phyloP scores from a whole-genome alignment of 1,284 basidiomycete species.

The Pascua sp. region DNA sequence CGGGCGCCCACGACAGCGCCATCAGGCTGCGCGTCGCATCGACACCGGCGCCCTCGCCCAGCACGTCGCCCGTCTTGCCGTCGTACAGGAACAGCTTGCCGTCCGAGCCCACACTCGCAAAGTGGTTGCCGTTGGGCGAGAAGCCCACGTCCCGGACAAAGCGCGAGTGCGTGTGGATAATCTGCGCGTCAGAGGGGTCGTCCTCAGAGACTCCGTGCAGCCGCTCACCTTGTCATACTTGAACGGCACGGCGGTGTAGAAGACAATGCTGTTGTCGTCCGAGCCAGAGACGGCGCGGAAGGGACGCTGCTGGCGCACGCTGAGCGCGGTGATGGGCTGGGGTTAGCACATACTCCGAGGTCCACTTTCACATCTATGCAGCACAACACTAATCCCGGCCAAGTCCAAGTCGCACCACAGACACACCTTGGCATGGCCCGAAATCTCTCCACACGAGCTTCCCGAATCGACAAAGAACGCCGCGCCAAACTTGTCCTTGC shows the following conservation, averaged over 20 bases:
- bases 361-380: too few relatives aligned
- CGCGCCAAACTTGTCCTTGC: constrained; percentile 83
- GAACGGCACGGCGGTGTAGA: constrained; percentile 75
- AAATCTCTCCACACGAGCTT: constrained; percentile 85
- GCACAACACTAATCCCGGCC: too few relatives aligned
- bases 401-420: background rate
- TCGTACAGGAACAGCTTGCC: constrained; percentile 86
- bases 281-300: constrained; percentile 84
- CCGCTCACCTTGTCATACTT: constrained; percentile 67
- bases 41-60: constrained; percentile 62
- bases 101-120: constrained; percentile 89
- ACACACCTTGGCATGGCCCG: constrained; percentile 81
- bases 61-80: constrained; percentile 78
- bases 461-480: constrained; percentile 87
- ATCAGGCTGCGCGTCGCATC: constrained; percentile 60
- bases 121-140: constrained; percentile 73
- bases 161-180: constrained; percentile 84
- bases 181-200: constrained; percentile 37
- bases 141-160: constrained; percentile 92
- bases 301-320: constrained; percentile 84
- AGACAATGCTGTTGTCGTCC: constrained; percentile 77
- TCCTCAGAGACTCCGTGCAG: background rate
- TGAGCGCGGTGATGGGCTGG: constrained; percentile 80
- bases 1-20: constrained; percentile 71
- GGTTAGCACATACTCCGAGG: background rate